These are phyloP conservation scores for Neofusicoccum sp. DNA, from an alignment of 2,329 filamentous ascomycete genomes.

Conservation along the genomic window DNA sequence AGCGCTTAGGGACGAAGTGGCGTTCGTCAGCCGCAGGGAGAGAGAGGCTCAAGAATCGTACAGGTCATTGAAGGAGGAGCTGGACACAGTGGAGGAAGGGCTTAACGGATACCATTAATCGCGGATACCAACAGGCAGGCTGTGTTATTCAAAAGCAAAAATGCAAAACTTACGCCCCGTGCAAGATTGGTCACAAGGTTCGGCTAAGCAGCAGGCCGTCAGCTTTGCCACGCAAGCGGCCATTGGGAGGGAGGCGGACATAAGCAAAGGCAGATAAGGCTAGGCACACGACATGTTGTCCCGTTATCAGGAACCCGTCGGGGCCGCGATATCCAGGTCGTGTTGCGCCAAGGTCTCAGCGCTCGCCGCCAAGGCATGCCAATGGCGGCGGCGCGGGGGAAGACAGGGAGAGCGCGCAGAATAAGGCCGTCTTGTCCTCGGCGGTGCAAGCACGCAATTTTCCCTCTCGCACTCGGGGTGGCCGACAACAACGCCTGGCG, in stretches of 20 bases:
- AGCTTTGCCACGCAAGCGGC: not conserved
- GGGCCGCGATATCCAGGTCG: not conserved
- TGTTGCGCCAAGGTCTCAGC: constrained; percentile 13
- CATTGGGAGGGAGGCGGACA: not conserved
- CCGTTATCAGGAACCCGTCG: not conserved
- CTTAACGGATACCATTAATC: constrained; percentile 35
- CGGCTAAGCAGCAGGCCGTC: not conserved
- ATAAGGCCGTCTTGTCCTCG: not conserved
- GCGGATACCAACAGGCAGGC: not conserved
- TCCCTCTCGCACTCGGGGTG: not conserved
- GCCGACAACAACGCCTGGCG: not conserved
- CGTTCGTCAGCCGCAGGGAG: constrained; percentile 75
- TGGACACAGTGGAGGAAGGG: constrained; percentile 57
- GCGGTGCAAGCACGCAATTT: not conserved
- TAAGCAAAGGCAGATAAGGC: not conserved
- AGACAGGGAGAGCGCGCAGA: not conserved
- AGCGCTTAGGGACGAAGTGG: constrained; percentile 76
- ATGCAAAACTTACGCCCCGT: not conserved
- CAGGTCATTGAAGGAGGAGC: constrained; percentile 71
- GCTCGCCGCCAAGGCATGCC: not conserved
- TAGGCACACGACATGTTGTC: not conserved
- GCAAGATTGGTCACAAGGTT: not conserved
- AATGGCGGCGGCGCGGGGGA: not conserved
- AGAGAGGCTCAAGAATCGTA: constrained; percentile 89
- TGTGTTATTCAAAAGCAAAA: not conserved